Base-by-base conservation (phyloP, 2,329 filamentous ascomycete species). In the Ophiostoma montium region DNA sequence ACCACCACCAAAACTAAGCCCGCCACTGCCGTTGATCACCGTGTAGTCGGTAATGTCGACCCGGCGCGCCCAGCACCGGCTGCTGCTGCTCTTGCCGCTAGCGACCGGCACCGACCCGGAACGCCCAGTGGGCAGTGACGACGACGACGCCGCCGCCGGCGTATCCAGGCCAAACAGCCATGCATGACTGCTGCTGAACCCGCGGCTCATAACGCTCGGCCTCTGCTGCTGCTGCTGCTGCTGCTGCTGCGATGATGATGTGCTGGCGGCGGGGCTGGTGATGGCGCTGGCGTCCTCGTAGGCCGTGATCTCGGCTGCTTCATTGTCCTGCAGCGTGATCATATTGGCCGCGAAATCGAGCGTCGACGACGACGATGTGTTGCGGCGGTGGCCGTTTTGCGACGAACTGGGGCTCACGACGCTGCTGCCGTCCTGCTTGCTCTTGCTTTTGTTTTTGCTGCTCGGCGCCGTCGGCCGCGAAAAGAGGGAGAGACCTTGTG, bases 241-340 rank as follows among this genome's bases (percentile, higher is more conserved):
- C n/a, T n/a, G n/a, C n/a, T n/a, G n/a, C n/a, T n/a, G n/a, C n/a
- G n/a, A n/a, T n/a, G 35, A 38, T 18, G 16, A 11, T 11, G 11
- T 13, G 39, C 23, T 30, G 13, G 39, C 39, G 13, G 39, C 39
- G 9, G 38, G 21, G 23, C 38, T 42, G 4, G 12, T 41, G 5
- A 41, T 23, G 11, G 36, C 7, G 18, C 67, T 62, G 41, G 70
- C 70, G 52, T 67, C 70, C 32, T 27, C 8, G 23, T 27, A 27
- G 23, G 23, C 23, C 23, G 23, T 27, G 23, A 5, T 27, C 23
- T 27, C 23, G 23, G 23, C 23, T 8, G 67, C 69, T 55, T 80
- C 76, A 61, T 82, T 81, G 60, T 82, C 78, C 54, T 71, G 74
- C 52, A 82, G 64, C 8, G 70, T 78, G 56, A 82, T 82, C 39